These are phyloP conservation scores for Stereocaulon alpinum DNA, from an alignment of 495 filamentous ascomycete species.

Conservation along the genomic window DNA sequence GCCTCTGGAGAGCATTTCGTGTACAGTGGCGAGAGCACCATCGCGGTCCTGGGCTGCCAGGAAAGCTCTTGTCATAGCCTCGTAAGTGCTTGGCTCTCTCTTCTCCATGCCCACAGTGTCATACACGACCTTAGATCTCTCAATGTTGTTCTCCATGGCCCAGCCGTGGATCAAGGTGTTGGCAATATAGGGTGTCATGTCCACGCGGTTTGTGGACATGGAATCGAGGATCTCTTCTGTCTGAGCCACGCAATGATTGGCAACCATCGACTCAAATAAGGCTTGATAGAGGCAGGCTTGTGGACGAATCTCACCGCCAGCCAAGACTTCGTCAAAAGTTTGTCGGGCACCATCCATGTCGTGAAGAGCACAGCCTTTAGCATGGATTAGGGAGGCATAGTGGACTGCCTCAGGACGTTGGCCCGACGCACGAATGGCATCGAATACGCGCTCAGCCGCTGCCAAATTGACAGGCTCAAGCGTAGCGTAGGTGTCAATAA, in stretches of 20 bases:
- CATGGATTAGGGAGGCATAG: constrained; percentile 90
- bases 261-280: constrained; percentile 90
- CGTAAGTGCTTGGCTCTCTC: constrained; percentile 96
- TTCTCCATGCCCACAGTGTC: constrained; percentile 57
- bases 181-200: constrained; percentile 94
- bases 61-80: constrained; percentile 95
- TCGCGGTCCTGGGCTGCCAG: constrained; percentile 70
- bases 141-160: constrained; percentile 74
- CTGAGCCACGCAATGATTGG: constrained; percentile 73
- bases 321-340: constrained; percentile 71
- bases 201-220: constrained; percentile 62
- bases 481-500: constrained; percentile 91
- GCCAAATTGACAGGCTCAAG: constrained; percentile 86
- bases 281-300: constrained; percentile 91
- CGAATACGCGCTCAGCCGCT: constrained; percentile 77
- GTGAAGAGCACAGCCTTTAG: constrained; percentile 87
- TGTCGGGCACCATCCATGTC: constrained; percentile 73
- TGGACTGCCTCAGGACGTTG: constrained; percentile 81
- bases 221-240: constrained; percentile 61
- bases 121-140: constrained; percentile 70
- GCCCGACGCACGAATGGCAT: constrained; percentile 63
- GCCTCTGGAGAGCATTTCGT: constrained; percentile 82
- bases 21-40: constrained; percentile 62
- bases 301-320: constrained; percentile 50
- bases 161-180: constrained; percentile 99